Evolutionary conservation across 202 grass and related monocot species (phyloP), one percentile per base, ranked within the genome.

Genomic region (Zoysia matrella): DNA sequence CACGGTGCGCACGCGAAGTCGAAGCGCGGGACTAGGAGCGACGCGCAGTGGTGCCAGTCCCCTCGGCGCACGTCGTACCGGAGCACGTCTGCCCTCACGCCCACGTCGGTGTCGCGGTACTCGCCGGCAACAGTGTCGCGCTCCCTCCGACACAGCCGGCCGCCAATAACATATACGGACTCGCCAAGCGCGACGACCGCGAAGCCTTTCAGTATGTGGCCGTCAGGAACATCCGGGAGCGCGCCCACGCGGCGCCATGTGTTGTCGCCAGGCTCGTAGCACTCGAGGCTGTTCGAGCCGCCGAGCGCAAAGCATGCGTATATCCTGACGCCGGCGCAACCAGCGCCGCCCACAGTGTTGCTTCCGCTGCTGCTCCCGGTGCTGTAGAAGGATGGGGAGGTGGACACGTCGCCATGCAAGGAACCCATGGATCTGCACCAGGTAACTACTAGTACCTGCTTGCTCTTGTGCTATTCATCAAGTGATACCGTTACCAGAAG

Each of bases 1-100:
- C 91, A 93, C 11, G 79, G 60, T 41, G 73, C 74, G 75, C 88
- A 93, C 3, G 91, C 91, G 71, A 93, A 93, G 79, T 93, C 91
- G 75, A 93, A 90, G 1, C 91, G 88, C 30, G 82, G 85, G 54
- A 90, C 60, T 12, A 76, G 65, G 41, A 93, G 75, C 75, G 85
- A 85, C 69, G 82, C 78, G 85, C 91, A 90, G 2, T 13, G 6
- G 0, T n/a, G 83, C 91, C 91, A 93, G 66, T 86, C 85, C 10
- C 85, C 88, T 1, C 71, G 63, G 11, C 75, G 85, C 57, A 40
- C 75, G 77, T 86, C 79, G 75, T 88, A 88, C 5, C 72, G 87
- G 70, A 88, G 62, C 66, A 94, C 88, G 72, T 91, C 86, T 2
- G 49, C 53, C 6, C 88, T 63, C 75, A 94, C 83, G 72, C 14